These are phyloP conservation scores for Debaryomyces maramus DNA, from an alignment of 805 yeast species.

Conservation along the genomic window DNA sequence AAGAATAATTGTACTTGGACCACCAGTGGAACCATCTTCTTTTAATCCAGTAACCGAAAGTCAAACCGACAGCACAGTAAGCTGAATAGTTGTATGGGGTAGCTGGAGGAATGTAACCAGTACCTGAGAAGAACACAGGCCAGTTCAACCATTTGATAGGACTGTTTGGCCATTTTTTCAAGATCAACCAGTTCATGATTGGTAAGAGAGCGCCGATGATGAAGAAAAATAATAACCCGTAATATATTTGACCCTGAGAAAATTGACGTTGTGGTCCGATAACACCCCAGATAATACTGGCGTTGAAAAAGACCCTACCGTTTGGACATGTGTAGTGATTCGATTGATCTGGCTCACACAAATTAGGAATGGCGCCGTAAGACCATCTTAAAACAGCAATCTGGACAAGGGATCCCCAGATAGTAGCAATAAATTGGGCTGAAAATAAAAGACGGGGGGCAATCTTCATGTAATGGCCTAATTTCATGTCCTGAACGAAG, in stretches of 20 bases:
- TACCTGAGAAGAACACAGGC: slow-evolving; percentile 46
- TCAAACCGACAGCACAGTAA: slow-evolving; percentile 41
- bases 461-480: slow-evolving; percentile 38
- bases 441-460: slow-evolving; percentile 44
- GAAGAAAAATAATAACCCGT: slow-evolving; percentile 39
- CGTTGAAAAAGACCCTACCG: slow-evolving; percentile 43
- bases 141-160: slow-evolving; percentile 32
- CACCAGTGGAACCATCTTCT: slow-evolving; percentile 45
- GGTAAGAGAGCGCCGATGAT: slow-evolving; percentile 43
- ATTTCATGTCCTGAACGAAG: slow-evolving; percentile 30
- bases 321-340: slow-evolving; percentile 41
- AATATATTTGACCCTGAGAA: slow-evolving; percentile 21
- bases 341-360: slow-evolving; percentile 32
- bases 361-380: slow-evolving; percentile 32
- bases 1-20: slow-evolving; percentile 45
- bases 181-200: slow-evolving; percentile 36
- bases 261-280: slow-evolving; percentile 30
- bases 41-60: slow-evolving; percentile 40
- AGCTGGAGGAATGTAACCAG: slow-evolving; percentile 72
- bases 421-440: slow-evolving; percentile 33
- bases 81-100: slow-evolving; percentile 66
- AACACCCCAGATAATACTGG: slow-evolving; percentile 45
- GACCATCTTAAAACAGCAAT: slow-evolving; percentile 44
- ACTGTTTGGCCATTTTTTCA: slow-evolving; percentile 43
- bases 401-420: slow-evolving; percentile 43